Evolutionary conservation across 2,329 filamentous ascomycete genomes (phyloP).

Genomic region (Aureobasidium sp.): DNA sequence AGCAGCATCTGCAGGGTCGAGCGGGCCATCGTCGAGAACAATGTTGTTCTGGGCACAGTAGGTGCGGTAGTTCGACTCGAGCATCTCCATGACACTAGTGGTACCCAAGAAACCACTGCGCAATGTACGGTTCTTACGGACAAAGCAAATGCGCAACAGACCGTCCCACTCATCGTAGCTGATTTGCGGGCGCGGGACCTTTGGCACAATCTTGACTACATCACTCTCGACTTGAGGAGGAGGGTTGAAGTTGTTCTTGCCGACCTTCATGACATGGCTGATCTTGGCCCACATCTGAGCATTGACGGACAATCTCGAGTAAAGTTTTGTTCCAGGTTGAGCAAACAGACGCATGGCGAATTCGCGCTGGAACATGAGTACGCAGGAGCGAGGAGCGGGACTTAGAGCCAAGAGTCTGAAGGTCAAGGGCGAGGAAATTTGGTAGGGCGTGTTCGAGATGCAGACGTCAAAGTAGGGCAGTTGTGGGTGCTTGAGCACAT

Average conservation of each 20-base stretch:
- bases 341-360: slow-evolving; percentile 88
- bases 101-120: slow-evolving; percentile 73
- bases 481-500: slow-evolving; percentile 78
- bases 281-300: slow-evolving; percentile 84
- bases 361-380: slow-evolving; percentile 96
- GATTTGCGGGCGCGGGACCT: slow-evolving; percentile 76
- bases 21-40: slow-evolving; percentile 58
- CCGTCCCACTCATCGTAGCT: slow-evolving; percentile 96
- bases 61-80: slow-evolving; percentile 81
- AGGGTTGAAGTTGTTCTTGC: slow-evolving; percentile 92
- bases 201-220: slow-evolving; percentile 83
- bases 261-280: slow-evolving; percentile 77
- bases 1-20: slow-evolving; percentile 29
- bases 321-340: slow-evolving; percentile 77
- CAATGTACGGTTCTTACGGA: slow-evolving; percentile 84
- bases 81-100: slow-evolving; percentile 68
- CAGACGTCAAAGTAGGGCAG: slow-evolving; percentile 74
- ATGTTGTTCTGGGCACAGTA: slow-evolving; percentile 86
- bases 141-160: slow-evolving; percentile 71
- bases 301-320: slow-evolving; percentile 85
- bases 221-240: slow-evolving; percentile 88
- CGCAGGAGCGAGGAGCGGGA: slow-evolving; percentile 70
- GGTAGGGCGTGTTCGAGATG: slow-evolving; percentile 67
- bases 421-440: slow-evolving; percentile 84
- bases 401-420: slow-evolving; percentile 80